Percentiles rank a stretch among this genome's conserved stretches.
phyloP scores from a whole-genome alignment of 2,329 filamentous ascomycete species.

The Aureobasidium pullulans region DNA sequence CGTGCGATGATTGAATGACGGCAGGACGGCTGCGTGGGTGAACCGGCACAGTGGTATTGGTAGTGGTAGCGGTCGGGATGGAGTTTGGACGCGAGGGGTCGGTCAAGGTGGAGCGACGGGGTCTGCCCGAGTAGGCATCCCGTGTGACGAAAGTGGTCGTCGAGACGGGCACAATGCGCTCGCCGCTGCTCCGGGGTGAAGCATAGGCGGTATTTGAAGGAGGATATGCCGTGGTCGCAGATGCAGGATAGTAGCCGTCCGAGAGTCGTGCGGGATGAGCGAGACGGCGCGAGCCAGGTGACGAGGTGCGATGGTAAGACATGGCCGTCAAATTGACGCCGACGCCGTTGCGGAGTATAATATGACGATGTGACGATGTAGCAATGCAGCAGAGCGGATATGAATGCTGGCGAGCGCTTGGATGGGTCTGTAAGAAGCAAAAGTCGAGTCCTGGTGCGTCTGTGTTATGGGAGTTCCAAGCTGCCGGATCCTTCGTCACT shows the following conservation, averaged over 20 bases:
- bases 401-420: not conserved
- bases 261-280: slow-evolving; percentile 26
- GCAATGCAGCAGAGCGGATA: not conserved
- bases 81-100: slow-evolving; percentile 28
- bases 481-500: not conserved
- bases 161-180: slow-evolving; percentile 31
- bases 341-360: not conserved
- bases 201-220: slow-evolving; percentile 18
- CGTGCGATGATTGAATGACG: slow-evolving; percentile 26
- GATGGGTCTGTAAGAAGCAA: not conserved
- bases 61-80: slow-evolving; percentile 2
- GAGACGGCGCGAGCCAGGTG: slow-evolving; percentile 29
- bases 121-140: slow-evolving; percentile 38
- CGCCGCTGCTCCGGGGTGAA: slow-evolving; percentile 27
- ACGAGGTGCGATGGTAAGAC: slow-evolving; percentile 27
- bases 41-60: slow-evolving; percentile 28
- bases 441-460: slow-evolving; percentile 6
- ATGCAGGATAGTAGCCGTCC: slow-evolving; percentile 23
- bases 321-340: slow-evolving; percentile 2
- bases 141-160: slow-evolving; percentile 29
- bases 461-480: slow-evolving; percentile 2
- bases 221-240: not conserved
- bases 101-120: slow-evolving; percentile 37
- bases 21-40: slow-evolving; percentile 28
- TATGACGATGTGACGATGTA: not conserved